phyloP scores from a whole-genome alignment of 2,329 filamentous ascomycete genomes.

The Diaporthe sp. region DNA sequence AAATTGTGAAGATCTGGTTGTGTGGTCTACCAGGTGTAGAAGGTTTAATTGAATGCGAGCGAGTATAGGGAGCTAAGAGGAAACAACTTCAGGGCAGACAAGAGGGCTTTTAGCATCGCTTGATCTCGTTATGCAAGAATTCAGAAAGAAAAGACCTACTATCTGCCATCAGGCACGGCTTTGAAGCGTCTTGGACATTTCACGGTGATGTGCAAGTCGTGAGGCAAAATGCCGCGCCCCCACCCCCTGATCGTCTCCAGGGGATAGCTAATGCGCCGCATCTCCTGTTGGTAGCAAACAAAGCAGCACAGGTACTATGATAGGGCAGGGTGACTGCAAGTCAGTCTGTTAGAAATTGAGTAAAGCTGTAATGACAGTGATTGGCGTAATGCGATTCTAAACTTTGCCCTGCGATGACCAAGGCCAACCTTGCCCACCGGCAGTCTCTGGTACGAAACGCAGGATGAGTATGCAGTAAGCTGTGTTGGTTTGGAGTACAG shows the following conservation, averaged over 20 bases:
- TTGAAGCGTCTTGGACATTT: not conserved
- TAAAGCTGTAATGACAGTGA: not conserved
- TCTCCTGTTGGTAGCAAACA: not conserved
- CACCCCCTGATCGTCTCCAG: not conserved
- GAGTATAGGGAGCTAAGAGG: not conserved
- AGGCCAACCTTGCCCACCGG: not conserved
- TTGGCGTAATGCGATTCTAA: not conserved
- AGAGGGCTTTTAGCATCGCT: not conserved
- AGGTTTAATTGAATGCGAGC: constrained; percentile 17
- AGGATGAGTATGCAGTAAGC: not conserved
- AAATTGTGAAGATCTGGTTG: constrained; percentile 21
- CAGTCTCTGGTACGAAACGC: too few species aligned
- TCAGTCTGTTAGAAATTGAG: not conserved
- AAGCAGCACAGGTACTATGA: not conserved
- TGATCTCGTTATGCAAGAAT: not conserved
- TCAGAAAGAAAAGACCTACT: not conserved
- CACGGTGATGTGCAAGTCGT: not conserved
- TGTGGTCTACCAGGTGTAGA: constrained; percentile 10
- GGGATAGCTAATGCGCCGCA: not conserved
- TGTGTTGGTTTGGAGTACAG: not conserved
- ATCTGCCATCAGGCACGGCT: not conserved
- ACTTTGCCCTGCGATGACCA: not conserved
- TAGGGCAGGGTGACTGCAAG: not conserved
- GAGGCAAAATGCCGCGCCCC: not conserved
- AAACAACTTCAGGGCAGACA: not conserved